Evolutionary conservation across 2,329 filamentous ascomycete genomes (phyloP), one percentile per base, ranked within the genome.

Genomic region (Mycocentrospora acerina): DNA sequence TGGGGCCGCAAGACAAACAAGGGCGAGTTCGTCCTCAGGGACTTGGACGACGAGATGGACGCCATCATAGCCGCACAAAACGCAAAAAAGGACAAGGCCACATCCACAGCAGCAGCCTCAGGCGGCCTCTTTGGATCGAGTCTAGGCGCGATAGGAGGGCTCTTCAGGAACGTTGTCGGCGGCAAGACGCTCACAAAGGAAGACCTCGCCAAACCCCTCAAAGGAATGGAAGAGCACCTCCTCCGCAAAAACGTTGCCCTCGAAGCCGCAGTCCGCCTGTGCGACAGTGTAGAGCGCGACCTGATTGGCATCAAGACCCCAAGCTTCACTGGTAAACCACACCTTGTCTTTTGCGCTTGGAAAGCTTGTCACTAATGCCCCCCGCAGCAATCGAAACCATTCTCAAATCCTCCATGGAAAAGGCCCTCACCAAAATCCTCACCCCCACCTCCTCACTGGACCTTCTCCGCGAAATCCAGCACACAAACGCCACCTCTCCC

Each of bases 391-490:
- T 94, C 59, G 89, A 91, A 69, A 73, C 86, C 27, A 89, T 84
- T 43, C 86, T 98, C 50, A 85, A 85, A 55, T 79, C 83, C 25
- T 89, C 90, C 22, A 95, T 96, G 83, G 88, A 95, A 68, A 85
- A 87, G 14, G 95, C 93, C 2, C 78, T 98, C 24, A 88, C 85
- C 42, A 95, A 95, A 68, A 97, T 98, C 68, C 81, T 98, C 33
- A 98, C 93, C 0, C 94, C 94, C 0, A 96, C 91, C 2, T 90
- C 87, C 6, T 97, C 91, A 3, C 80, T 97, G 48, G 93, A 98
- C 68, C 82, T 98, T 32, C 83, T 98, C 31, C 89, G 90, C 57
- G 90, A 95, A 65, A 97, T 98, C 55, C 84, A 91, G 61, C 35
- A 42, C 26, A 79, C 84, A 29, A 81, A 94, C 46, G 85, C 82